Evolutionary conservation across 1,284 basidiomycete species (phyloP), one percentile per base, ranked within the genome.

Genomic region (Anthracocystis setariae): DNA sequence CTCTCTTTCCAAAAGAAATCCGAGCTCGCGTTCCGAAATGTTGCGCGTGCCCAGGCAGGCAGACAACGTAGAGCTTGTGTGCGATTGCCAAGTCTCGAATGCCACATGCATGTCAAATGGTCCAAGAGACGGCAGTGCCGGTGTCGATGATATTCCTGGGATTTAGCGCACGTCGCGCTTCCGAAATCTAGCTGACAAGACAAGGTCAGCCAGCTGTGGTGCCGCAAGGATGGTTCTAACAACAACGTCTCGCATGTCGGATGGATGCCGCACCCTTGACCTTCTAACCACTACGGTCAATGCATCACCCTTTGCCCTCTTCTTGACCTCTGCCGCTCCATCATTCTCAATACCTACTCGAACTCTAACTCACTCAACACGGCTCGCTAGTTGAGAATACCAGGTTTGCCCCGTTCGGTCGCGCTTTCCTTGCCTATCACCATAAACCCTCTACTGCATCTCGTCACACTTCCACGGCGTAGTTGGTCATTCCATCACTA

Each of bases 141-240:
- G 15, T 17, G 35, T 37, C 35, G 35, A 37, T 37, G n/a, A 29
- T 29, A 29, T 29, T 37, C 12, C n/a, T n/a, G n/a, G n/a, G n/a
- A n/a, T n/a, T n/a, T n/a, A n/a, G n/a, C 29, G 45, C 49, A 59
- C 57, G 48, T 58, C 56, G 49, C 57, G 49, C 57, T 37, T 42
- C 40, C 50, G 40, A 40, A 44, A 35, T 39, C 40, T 29, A 33
- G 25, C 20, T 7, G 8, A 12, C 13, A 20, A 8, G 29, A 20
- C 18, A n/a, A 27, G 43, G 43, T n/a, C n/a, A n/a, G 40, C 23
- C 20, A 23, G 21, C 40, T 42, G 40, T 20, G 10, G 40, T 42
- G 40, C 40, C 17, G 40, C 17, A 18, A 42, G 20, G 7, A 7
- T 29, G 7, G 7, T 29, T 12, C 7, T 23, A 42, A 23, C 40